Evolutionary conservation across 2,329 filamentous ascomycete species (phyloP), one percentile per base, ranked within the genome.

Genomic region (Dactylella cylindrospora): DNA sequence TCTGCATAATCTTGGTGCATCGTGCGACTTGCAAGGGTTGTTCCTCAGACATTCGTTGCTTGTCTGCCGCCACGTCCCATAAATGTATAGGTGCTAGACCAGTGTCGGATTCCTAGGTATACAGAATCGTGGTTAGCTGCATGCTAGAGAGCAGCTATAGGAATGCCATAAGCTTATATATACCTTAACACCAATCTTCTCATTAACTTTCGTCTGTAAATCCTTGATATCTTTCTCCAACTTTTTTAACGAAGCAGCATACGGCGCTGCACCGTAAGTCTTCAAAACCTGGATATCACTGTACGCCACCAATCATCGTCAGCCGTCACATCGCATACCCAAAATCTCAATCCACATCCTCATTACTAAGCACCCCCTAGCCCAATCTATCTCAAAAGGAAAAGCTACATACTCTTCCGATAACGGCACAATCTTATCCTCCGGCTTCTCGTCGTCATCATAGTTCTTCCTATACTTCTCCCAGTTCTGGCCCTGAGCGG

Each of bases 171-270:
- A 19, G 38, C 40, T 2, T 5, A 31, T 10, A 6, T 43, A 38
- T 78, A 84, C 82, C 79, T 88, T 89, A 70, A 88, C 84, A 53
- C 83, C 93, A 69, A 98, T 97, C 82, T 98, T 98, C 77, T 98
- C 93, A 69, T 98, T 95, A 65, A 98, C 91, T 65, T 90, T 95
- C 71, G 88, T 86, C 76, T 98, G 93, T 76, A 95, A 95, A 74
- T 98, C 93, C 75, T 97, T 98, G 80, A 98, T 97, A 77, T 96
- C 88, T 76, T 97, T 95, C 77, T 98, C 93, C 66, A 98, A 86
- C 77, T 93, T 94, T 82, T 95, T 96, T 72, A 98, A 79, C 62
- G 89, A 86, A 40, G 88, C 85, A 68, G 89, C 91, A 72, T 98
- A 98, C 25, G 93, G 93, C 57, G 93, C 93, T 28, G 91, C 90